These are phyloP conservation scores for Endocarpon pusillum DNA, from an alignment of 495 filamentous ascomycete genomes.

Conservation along the genomic window DNA sequence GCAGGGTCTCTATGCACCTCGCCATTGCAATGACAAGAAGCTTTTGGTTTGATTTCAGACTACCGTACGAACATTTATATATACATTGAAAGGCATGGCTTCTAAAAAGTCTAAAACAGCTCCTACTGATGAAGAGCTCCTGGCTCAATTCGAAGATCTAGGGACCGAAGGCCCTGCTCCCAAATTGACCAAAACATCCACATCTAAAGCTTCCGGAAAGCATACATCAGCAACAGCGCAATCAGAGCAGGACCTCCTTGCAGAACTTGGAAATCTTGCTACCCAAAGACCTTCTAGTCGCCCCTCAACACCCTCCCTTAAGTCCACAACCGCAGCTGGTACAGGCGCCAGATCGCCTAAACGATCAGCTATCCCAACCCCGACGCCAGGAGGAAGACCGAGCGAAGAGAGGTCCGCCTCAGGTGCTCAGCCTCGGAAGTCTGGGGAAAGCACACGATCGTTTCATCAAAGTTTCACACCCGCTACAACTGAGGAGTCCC, in stretches of 20 bases:
- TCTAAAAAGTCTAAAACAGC: constrained; percentile 36
- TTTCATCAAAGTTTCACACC: constrained; percentile 37
- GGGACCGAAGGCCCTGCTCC: constrained; percentile 29
- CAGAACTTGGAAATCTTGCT: constrained; percentile 68
- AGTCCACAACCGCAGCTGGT: constrained; percentile 37
- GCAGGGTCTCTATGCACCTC: too few relatives aligned
- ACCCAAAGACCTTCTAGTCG: constrained; percentile 48
- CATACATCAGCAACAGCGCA: constrained; percentile 28
- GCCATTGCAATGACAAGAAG: too few relatives aligned
- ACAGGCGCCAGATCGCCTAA: constrained; percentile 37
- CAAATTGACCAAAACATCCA: constrained; percentile 26
- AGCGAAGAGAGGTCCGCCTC: constrained; percentile 42
- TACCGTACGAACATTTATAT: too few relatives aligned
- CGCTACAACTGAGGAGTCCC: constrained; percentile 17
- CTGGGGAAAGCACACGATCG: constrained; percentile 54
- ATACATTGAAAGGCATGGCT: too few relatives aligned
- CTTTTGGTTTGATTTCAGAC: too few relatives aligned
- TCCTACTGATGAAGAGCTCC: constrained; percentile 60
- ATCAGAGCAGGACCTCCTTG: constrained; percentile 51
- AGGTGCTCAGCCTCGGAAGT: constrained; percentile 36
- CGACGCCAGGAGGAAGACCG: constrained; percentile 30
- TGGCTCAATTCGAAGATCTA: constrained; percentile 65
- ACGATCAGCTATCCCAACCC: constrained; percentile 37
- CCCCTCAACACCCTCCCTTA: constrained; percentile 59
- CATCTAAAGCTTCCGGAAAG: constrained; percentile 26